Evolutionary conservation across 208 protist species (phyloP).

Genomic region (Trypanosoma brucei): DNA sequence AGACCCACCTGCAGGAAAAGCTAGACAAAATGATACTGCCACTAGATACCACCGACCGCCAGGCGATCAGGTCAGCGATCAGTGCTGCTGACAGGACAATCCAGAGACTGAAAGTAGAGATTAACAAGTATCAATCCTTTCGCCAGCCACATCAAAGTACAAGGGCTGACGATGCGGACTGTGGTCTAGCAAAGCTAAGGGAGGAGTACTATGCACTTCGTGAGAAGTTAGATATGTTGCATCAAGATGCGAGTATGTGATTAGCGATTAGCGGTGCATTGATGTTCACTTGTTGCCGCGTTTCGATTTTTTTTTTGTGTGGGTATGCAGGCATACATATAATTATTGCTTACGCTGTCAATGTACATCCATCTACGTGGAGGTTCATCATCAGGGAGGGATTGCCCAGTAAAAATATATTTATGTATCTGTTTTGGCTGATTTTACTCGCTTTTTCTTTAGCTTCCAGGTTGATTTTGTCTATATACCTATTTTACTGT

Average conservation of each 20-base stretch:
- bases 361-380: too few relatives aligned
- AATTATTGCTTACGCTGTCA: too few relatives aligned
- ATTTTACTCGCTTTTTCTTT: background rate
- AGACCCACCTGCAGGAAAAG: slow-evolving; percentile 43
- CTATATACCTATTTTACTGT: slow-evolving; percentile 1
- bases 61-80: slow-evolving; percentile 47
- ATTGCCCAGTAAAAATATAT: too few relatives aligned
- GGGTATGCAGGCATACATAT: too few relatives aligned
- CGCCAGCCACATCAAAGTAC: slow-evolving; percentile 12
- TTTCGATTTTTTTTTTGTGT: too few relatives aligned
- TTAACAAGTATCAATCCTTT: slow-evolving; percentile 22
- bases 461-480: background rate
- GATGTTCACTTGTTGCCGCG: background rate
- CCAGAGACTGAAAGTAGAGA: slow-evolving; percentile 41
- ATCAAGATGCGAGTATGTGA: slow-evolving; percentile 4
- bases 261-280: background rate
- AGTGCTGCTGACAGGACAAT: slow-evolving; percentile 31
- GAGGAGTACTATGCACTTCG: slow-evolving; percentile 75
- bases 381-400: too few relatives aligned
- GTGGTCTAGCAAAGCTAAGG: slow-evolving; percentile 50
- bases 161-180: background rate
- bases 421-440: too few relatives aligned
- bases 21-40: slow-evolving; percentile 28
- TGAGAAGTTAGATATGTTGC: slow-evolving; percentile 48
- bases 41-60: slow-evolving; percentile 22